phyloP scores from a whole-genome alignment of 208 protist genomes.

The Trypanosoma scelopori region DNA sequence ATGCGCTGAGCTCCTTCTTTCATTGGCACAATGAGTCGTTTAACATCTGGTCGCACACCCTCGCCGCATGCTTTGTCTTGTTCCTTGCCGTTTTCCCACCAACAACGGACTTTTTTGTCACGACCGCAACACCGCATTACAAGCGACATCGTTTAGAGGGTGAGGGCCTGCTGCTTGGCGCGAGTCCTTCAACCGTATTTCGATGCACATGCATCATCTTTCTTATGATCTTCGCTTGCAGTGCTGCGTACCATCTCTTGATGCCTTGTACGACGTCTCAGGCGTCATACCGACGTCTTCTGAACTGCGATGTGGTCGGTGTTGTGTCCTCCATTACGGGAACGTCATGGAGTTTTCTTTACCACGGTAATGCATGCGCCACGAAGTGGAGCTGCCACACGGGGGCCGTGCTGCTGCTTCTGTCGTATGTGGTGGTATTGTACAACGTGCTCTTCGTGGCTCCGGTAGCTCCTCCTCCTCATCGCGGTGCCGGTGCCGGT shows the following conservation, averaged over 20 bases:
- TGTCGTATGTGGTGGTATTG: conserved; percentile 6
- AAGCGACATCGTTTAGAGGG: not conserved
- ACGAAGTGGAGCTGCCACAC: conserved; percentile 9
- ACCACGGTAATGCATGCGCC: conserved; percentile 39
- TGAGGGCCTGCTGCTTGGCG: not conserved
- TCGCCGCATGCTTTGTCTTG: conserved; percentile 37
- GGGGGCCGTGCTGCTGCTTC: not conserved
- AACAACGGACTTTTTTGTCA: not conserved
- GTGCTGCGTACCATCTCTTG: conserved; percentile 56
- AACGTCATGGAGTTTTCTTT: conserved; percentile 52
- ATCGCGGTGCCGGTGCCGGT: not conserved
- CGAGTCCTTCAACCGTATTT: conserved; percentile 12
- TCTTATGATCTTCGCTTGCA: conserved; percentile 54
- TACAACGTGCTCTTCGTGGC: conserved; percentile 8
- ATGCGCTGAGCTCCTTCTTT: conserved; percentile 47
- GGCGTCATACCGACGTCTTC: conserved; percentile 46
- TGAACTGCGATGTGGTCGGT: conserved; percentile 58
- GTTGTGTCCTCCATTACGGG: conserved; percentile 44
- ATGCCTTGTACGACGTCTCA: conserved; percentile 50
- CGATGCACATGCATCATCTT: conserved; percentile 25
- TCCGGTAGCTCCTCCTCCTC: too few relatives aligned
- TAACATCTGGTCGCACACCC: conserved; percentile 53
- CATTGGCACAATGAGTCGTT: conserved; percentile 68
- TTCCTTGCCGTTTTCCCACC: conserved; percentile 49
- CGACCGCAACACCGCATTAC: not conserved